phyloP scores from a whole-genome alignment of 371 early-diverging fungal species.

The Phascolomyces articulosus region DNA sequence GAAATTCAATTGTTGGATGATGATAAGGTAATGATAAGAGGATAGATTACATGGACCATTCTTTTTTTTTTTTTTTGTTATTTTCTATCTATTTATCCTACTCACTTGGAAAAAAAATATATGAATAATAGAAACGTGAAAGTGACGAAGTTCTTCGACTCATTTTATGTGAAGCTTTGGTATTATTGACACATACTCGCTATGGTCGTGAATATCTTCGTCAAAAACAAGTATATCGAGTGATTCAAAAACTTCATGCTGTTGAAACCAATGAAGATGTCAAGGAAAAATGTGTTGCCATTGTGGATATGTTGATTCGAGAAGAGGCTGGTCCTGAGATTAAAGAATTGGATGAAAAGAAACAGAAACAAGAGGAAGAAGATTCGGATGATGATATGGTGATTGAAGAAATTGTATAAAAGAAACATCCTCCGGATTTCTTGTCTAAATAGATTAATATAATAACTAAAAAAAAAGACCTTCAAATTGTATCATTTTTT shows the following conservation, averaged over 20 bases:
- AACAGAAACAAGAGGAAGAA: constrained; percentile 19
- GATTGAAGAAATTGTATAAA: constrained; percentile 60
- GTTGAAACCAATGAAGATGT: constrained; percentile 69
- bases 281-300: constrained; percentile 69
- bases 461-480: too few relatives aligned
- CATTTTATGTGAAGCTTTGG: constrained; percentile 78
- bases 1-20: constrained; percentile 88
- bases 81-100: too few relatives aligned
- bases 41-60: not conserved
- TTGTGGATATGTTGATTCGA: constrained; percentile 88
- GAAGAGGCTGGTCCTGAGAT: constrained; percentile 68
- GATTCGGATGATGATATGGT: constrained; percentile 55
- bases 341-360: constrained; percentile 12
- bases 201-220: constrained; percentile 82
- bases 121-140: constrained; percentile 85
- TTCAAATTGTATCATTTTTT: too few relatives aligned
- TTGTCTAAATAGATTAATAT: too few relatives aligned
- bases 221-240: constrained; percentile 82
- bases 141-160: constrained; percentile 73
- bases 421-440: not conserved
- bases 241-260: constrained; percentile 82
- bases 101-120: too few relatives aligned
- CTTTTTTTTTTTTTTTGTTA: too few relatives aligned
- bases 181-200: constrained; percentile 77
- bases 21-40: constrained; percentile 57